Percentiles rank a stretch among this genome's conserved stretches.
Conservation (phyloP, 495 filamentous ascomycete genomes). For the Clavariopsis aquatica region DNA sequence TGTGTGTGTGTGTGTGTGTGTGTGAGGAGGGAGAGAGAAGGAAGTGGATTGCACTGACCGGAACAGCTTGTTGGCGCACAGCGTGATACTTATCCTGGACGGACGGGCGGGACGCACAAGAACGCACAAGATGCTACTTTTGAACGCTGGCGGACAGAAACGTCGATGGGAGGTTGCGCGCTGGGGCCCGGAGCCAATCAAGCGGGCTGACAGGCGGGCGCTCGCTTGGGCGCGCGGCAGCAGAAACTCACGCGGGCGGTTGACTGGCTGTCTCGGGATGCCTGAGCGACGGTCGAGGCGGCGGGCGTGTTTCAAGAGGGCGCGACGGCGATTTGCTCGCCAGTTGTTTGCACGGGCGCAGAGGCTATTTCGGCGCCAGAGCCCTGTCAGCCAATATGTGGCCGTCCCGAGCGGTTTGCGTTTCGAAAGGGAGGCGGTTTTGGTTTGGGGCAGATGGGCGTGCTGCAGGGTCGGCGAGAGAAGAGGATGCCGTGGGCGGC, state of each 20-base stretch:
- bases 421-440: conserved; percentile 20
- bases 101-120: conserved; percentile 17
- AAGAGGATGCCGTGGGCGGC: neutral
- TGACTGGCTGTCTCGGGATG: conserved; percentile 32
- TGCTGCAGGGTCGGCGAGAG: conserved; percentile 21
- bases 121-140: conserved; percentile 14
- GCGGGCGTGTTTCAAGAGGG: conserved; percentile 34
- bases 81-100: conserved; percentile 35
- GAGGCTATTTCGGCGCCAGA: conserved; percentile 30
- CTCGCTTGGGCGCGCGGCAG: conserved; percentile 21
- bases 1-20: too few relatives aligned
- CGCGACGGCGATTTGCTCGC: conserved; percentile 21
- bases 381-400: conserved; percentile 29
- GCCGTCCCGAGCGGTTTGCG: conserved; percentile 19
- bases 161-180: conserved; percentile 15
- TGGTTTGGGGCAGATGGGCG: conserved; percentile 35
- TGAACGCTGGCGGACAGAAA: conserved; percentile 3
- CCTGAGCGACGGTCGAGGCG: conserved; percentile 12
- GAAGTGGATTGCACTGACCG: conserved; percentile 35
- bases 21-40: conserved; percentile 5
- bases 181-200: conserved; percentile 22
- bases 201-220: neutral
- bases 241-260: conserved; percentile 27
- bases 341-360: conserved; percentile 22
- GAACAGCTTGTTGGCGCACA: conserved; percentile 14